Conservation (phyloP, 352 stramenopile genomes). For the Aphanomyces invadans region DNA sequence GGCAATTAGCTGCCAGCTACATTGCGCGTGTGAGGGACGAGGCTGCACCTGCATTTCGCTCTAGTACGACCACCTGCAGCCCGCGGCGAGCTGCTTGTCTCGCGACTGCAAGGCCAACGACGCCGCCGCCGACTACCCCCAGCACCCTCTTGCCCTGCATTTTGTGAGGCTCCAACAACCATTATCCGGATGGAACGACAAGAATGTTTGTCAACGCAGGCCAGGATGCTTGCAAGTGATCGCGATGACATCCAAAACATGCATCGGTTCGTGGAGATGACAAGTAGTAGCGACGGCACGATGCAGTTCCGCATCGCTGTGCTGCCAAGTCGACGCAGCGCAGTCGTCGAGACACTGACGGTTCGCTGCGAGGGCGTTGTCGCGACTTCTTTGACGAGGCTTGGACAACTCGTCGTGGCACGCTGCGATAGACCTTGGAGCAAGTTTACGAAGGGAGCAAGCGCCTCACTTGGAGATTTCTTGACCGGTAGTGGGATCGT, state of each 20-base stretch:
- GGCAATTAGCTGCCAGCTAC: too few relatives aligned
- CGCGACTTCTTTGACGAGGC: too few relatives aligned
- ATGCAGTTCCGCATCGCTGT: slow-evolving; percentile 1
- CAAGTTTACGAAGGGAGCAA: neutral
- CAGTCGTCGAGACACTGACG: slow-evolving; percentile 2
- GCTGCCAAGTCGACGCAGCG: neutral
- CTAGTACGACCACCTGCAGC: slow-evolving; percentile 79
- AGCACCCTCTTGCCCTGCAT: slow-evolving; percentile 37
- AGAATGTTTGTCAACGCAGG: too few relatives aligned
- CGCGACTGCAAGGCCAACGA: slow-evolving; percentile 70
- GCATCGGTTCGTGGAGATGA: neutral
- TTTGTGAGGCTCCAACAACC: neutral
- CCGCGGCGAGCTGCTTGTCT: slow-evolving; percentile 44
- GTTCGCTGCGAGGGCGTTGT: neutral
- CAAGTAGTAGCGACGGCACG: neutral
- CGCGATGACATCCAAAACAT: slow-evolving; percentile 18
- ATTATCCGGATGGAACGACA: slow-evolving; percentile 1
- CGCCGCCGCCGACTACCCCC: slow-evolving; percentile 60
- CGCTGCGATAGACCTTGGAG: too few relatives aligned
- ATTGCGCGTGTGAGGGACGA: neutral
- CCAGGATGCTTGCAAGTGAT: too few relatives aligned
- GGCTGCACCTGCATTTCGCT: slow-evolving; percentile 43
- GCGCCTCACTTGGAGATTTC: slow-evolving; percentile 14
- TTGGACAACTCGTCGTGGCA: neutral
- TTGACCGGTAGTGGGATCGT: neutral